Conservation (phyloP, 805 yeast genomes). For the Yueomyces sp. region DNA sequence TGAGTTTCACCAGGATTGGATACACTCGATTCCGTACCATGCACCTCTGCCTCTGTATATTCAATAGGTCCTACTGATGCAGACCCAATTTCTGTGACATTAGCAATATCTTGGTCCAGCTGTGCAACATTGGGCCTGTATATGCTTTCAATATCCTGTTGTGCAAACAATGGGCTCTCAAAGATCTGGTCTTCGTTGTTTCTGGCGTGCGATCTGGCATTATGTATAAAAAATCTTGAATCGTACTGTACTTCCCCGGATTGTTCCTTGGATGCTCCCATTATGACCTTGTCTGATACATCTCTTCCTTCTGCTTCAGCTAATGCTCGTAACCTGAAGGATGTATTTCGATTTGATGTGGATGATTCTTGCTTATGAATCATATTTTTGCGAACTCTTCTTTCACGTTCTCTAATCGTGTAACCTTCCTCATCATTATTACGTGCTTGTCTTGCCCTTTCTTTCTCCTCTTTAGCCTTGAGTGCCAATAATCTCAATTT, state of each 20-base stretch:
- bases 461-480: conserved; percentile 28
- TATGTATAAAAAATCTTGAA: conserved; percentile 40
- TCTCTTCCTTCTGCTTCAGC: conserved; percentile 37
- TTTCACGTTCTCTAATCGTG: conserved; percentile 7
- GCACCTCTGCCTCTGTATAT: conserved; percentile 27
- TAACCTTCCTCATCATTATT: not conserved
- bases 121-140: conserved; percentile 29
- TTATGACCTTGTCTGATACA: conserved; percentile 40
- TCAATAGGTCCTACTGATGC: conserved; percentile 30
- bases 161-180: conserved; percentile 45
- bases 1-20: not conserved
- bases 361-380: conserved; percentile 32
- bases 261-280: conserved; percentile 34
- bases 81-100: conserved; percentile 2
- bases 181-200: conserved; percentile 37
- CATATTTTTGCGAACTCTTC: conserved; percentile 15
- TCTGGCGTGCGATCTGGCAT: conserved; percentile 24
- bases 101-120: conserved; percentile 10
- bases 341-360: conserved; percentile 29
- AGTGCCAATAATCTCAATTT: conserved; percentile 37
- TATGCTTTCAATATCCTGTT: conserved; percentile 36
- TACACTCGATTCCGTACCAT: not conserved
- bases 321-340: conserved; percentile 23
- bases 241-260: conserved; percentile 38
- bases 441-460: conserved; percentile 4